Evolutionary conservation across 305 asterid species (phyloP), one percentile per base, ranked within the genome.

Genomic region (Lippia alba): DNA sequence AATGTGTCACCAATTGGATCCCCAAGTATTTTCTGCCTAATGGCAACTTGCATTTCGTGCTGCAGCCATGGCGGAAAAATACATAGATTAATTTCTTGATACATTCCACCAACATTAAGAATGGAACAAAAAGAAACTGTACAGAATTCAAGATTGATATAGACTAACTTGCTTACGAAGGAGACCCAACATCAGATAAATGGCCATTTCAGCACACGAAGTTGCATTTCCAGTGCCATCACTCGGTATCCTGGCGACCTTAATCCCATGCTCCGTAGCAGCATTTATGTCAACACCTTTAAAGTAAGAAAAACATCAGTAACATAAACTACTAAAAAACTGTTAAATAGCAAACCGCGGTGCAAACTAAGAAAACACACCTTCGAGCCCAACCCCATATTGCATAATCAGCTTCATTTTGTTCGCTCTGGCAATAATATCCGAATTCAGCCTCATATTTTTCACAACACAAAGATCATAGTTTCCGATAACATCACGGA

Each of bases 121-220:
- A 51, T 12, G 64, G 68, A 59, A 59, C 14, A 17, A 19, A n/a
- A n/a, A n/a, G n/a, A n/a, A n/a, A n/a, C n/a, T 53, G 44, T 44
- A 32, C 39, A 18, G 55, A 40, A 33, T 56, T 71, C 19, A 62
- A 66, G 78, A 70, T 53, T 48, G 61, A 73, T 57, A 71, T 67
- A 46, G 53, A 83, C 96, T 55, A 85, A 94, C 99, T 78, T 91
- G 99, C 86, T 88, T 94, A 73, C 97, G 99, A 51, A 94, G 97
- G 78, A 94, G 96, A 74, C 96, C 96, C 91, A 94, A 80, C 78
- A 85, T 86, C 76, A 91, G 80, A 85, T 86, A 94, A 76, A 94
- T 88, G 36, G 97, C 88, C 97, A 91, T 91, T 84, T 94, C 99
- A 83, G 97, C 96, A 82, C 96, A 94, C 58, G 99, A 94, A 71